These are phyloP conservation scores for Saitozyma podzolica DNA, from an alignment of 768 basidiomycete genomes.

Conservation along the genomic window DNA sequence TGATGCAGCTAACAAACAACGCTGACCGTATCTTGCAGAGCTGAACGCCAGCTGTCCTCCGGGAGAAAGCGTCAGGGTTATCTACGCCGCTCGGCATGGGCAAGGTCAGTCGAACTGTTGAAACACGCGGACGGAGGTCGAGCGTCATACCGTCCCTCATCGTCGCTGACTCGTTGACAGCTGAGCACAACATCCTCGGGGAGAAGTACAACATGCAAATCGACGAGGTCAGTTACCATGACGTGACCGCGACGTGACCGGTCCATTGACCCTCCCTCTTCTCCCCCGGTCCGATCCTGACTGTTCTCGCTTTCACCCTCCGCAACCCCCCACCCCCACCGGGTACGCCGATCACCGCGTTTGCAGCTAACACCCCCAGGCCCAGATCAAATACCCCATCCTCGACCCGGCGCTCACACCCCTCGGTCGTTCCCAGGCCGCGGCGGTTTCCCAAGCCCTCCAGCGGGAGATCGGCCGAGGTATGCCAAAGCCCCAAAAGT, in stretches of 20 bases:
- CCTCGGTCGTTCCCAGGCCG: slow-evolving; percentile 23
- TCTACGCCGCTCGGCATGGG: slow-evolving; percentile 34
- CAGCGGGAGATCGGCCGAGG: slow-evolving; percentile 17
- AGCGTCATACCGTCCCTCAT: too few species aligned
- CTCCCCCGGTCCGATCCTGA: too few species aligned
- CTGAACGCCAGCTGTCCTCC: slow-evolving; percentile 15
- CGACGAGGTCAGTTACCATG: too few species aligned
- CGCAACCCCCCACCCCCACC: too few species aligned
- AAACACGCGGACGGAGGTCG: too few species aligned
- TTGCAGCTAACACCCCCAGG: background rate
- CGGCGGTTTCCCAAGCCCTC: slow-evolving; percentile 13
- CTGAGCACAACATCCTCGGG: slow-evolving; percentile 26
- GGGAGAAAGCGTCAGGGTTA: slow-evolving; percentile 27
- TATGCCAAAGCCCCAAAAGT: slow-evolving; percentile 27
- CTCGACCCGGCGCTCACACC: slow-evolving; percentile 26
- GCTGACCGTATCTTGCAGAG: slow-evolving; percentile 7
- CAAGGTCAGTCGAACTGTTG: slow-evolving; percentile 21
- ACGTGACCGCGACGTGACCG: too few species aligned
- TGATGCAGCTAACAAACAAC: too few species aligned
- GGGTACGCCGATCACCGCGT: too few species aligned
- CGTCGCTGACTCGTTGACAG: slow-evolving; percentile 1
- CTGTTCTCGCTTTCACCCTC: too few species aligned
- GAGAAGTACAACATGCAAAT: slow-evolving; percentile 10
- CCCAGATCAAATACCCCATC: slow-evolving; percentile 4
- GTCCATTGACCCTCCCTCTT: too few species aligned